phyloP scores from a whole-genome alignment of 371 early-diverging fungal species.

The Mucor sp. region DNA sequence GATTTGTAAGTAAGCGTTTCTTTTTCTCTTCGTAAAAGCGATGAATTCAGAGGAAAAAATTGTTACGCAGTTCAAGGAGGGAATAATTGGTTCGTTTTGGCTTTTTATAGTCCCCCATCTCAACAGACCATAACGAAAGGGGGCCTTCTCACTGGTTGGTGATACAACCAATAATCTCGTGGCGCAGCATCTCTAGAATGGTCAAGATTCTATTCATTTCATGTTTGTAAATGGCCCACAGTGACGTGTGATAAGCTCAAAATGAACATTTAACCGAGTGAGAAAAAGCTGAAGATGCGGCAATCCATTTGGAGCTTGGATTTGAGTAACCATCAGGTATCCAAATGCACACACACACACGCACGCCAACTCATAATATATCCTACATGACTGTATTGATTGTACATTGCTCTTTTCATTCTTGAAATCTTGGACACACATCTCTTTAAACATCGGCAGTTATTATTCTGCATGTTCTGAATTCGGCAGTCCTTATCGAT shows the following conservation, averaged over 20 bases:
- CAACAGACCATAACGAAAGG: neutral
- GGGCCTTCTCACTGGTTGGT: neutral
- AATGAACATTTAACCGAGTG: slow-evolving; percentile 1
- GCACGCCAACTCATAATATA: neutral
- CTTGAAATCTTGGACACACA: neutral
- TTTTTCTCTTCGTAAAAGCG: slow-evolving; percentile 3
- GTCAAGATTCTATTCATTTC: neutral
- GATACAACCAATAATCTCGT: slow-evolving; percentile 13
- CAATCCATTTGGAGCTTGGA: neutral
- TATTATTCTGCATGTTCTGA: neutral
- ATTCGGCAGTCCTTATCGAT: neutral
- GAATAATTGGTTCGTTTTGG: slow-evolving; percentile 16
- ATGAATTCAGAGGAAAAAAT: slow-evolving; percentile 10
- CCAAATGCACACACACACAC: neutral
- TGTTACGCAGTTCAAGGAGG: slow-evolving; percentile 26
- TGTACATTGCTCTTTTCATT: neutral
- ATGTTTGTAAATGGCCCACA: neutral
- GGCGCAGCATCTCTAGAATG: slow-evolving; percentile 20
- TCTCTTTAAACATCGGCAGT: neutral
- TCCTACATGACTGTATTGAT: too few relatives aligned
- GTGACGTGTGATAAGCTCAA: neutral
- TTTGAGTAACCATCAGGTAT: neutral
- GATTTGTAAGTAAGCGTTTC: neutral
- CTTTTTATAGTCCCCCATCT: slow-evolving; percentile 11
- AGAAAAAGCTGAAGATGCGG: neutral